phyloP scores from a whole-genome alignment of 2,329 filamentous ascomycete genomes.

The Emmonsia crescens region DNA sequence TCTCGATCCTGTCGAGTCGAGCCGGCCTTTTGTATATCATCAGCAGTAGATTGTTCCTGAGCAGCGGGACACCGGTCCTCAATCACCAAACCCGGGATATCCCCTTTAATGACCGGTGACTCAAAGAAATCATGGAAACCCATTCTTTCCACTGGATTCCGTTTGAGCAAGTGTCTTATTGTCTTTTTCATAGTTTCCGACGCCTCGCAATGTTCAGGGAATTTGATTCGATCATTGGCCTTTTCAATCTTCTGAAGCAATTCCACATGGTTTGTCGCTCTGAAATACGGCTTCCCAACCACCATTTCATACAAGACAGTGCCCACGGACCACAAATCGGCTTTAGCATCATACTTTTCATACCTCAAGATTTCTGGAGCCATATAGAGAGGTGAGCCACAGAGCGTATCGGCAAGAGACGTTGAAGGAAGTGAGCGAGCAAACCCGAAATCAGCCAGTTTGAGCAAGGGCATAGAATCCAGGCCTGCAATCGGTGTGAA shows the following conservation, averaged over 20 bases:
- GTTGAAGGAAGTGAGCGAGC: conserved; percentile 83
- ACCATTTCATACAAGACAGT: conserved; percentile 96
- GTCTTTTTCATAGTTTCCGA: conserved; percentile 69
- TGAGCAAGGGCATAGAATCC: conserved; percentile 82
- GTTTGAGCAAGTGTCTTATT: conserved; percentile 70
- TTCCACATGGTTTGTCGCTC: conserved; percentile 89
- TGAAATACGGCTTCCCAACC: conserved; percentile 78
- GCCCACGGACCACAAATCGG: conserved; percentile 94
- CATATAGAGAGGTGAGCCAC: conserved; percentile 96
- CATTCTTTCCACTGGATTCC: conserved; percentile 73
- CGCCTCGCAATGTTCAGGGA: conserved; percentile 60
- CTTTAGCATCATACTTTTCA: conserved; percentile 94
- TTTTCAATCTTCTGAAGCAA: conserved; percentile 84
- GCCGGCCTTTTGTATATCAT: conserved; percentile 6
- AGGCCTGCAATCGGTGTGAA: conserved; percentile 72
- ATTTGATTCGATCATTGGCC: conserved; percentile 74
- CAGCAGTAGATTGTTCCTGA: conserved; percentile 7
- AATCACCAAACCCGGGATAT: conserved; percentile 70
- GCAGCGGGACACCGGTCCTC: conserved; percentile 47
- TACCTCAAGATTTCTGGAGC: conserved; percentile 94
- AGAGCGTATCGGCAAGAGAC: conserved; percentile 88
- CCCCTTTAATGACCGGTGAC: conserved; percentile 58
- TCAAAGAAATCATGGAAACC: conserved; percentile 79
- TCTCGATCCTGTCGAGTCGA: conserved; percentile 6
- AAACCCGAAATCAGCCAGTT: conserved; percentile 98